Evolutionary conservation across 371 early-diverging fungal genomes (phyloP), one percentile per base, ranked within the genome.

Genomic region (Syncephalastrum racemosum): DNA sequence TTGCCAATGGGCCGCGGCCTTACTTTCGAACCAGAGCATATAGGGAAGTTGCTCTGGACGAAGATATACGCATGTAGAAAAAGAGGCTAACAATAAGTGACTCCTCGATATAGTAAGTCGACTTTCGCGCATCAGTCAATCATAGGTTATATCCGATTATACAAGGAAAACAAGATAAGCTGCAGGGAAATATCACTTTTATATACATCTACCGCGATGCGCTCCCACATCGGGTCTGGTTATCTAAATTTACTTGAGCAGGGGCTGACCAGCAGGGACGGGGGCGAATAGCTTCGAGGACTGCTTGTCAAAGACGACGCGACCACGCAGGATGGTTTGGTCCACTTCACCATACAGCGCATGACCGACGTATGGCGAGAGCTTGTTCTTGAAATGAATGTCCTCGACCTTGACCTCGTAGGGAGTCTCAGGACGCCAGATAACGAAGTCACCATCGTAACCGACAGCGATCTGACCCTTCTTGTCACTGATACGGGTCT

Each of bases 321-420:
- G 68, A 4, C 92, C 92, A 50, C 92, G 88, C n/a, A 90, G 78
- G 53, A 88, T 72, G 16, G 92, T 90, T 57, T 82, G 80, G 69
- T 84, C 80, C 36, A 91, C 87, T 8, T 72, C 71, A 36, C 90
- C 92, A 42, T 81, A 69, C 52, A 90, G 67, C 1, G 64, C 60
- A 49, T 78, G 72, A 16, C 86, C 89, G 63, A 81, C 69, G 64
- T 91, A 91, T 7, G 91, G 91, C 4, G 90, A 90, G 15, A 88
- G 73, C 74, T 90, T 91, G 70, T 91, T 89, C 67, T 88, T 87
- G 66, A 91, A 91, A 59, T 89, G 86, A 45, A 91, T 80, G 50
- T 83, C 81, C 52, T 80, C 71, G 8, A 62, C 48, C 16, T 71
- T 55, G 50, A 91, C 73, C 8, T 62, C 69, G 66, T 81, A 87